phyloP scores from a whole-genome alignment of 2,329 filamentous ascomycete genomes.

The Cladosporium colombiae region DNA sequence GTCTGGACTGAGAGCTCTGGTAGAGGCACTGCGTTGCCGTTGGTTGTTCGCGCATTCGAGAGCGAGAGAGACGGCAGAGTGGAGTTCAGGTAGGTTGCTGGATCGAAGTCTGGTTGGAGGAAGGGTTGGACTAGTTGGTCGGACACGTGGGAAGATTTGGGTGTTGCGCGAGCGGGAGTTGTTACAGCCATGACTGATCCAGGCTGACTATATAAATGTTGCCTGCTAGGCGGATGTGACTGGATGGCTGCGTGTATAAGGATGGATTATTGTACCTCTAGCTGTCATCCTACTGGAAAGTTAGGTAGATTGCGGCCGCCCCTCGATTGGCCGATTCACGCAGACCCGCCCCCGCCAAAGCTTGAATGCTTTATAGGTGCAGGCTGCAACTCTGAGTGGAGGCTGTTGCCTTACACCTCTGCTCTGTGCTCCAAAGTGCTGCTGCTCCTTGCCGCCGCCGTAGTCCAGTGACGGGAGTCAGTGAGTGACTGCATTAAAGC shows the following conservation, averaged over 20 bases:
- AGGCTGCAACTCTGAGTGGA: background rate
- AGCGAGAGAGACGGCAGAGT: constrained; percentile 68
- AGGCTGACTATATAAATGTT: background rate
- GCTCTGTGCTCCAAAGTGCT: background rate
- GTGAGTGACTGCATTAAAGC: background rate
- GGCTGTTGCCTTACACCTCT: background rate
- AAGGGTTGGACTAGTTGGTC: constrained; percentile 77
- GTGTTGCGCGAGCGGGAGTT: constrained; percentile 18
- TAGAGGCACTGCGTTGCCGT: constrained; percentile 57
- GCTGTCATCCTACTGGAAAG: background rate
- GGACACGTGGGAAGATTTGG: constrained; percentile 61
- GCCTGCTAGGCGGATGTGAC: background rate
- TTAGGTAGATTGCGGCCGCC: background rate
- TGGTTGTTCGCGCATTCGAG: constrained; percentile 33
- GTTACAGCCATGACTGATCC: constrained; percentile 9
- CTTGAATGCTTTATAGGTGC: background rate
- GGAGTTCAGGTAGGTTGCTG: constrained; percentile 81
- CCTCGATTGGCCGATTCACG: background rate
- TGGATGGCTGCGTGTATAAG: background rate
- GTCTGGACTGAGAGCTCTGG: constrained; percentile 78
- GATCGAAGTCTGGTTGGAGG: constrained; percentile 73
- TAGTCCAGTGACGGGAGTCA: too few relatives aligned
- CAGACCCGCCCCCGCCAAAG: constrained; percentile 11
- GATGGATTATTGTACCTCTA: background rate
- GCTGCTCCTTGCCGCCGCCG: background rate